These are phyloP conservation scores for Ustilago shanxiensis DNA, from an alignment of 1,284 basidiomycete species.

Conservation along the genomic window DNA sequence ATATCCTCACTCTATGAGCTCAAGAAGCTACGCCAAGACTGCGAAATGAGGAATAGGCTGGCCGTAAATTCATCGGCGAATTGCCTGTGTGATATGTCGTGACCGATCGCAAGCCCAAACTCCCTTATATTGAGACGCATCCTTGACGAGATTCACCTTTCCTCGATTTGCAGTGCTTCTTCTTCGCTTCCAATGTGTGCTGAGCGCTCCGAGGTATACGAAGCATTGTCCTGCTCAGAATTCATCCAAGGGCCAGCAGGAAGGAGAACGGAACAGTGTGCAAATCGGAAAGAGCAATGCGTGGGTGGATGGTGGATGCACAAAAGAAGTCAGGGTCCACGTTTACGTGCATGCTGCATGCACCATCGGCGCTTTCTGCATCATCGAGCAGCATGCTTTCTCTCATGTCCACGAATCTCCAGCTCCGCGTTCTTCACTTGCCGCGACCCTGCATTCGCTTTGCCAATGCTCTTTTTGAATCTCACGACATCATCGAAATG, in stretches of 20 bases:
- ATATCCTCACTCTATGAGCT: not conserved
- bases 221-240: too few relatives aligned
- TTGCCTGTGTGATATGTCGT: slow-evolving; percentile 14
- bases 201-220: too few relatives aligned
- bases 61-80: too few relatives aligned
- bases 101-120: not conserved
- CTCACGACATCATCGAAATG: slow-evolving; percentile 12
- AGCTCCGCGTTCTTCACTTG: slow-evolving; percentile 15
- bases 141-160: too few relatives aligned
- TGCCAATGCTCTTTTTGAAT: not conserved
- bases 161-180: too few relatives aligned
- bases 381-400: slow-evolving; percentile 23
- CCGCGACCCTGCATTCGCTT: not conserved
- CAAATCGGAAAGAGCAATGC: not conserved
- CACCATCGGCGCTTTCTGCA: slow-evolving; percentile 25
- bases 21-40: not conserved
- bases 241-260: not conserved
- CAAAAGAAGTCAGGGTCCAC: slow-evolving; percentile 25
- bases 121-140: too few relatives aligned
- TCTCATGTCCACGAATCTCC: not conserved
- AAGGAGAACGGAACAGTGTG: not conserved
- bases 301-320: not conserved
- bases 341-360: slow-evolving; percentile 17
- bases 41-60: not conserved
- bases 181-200: too few relatives aligned